phyloP scores from a whole-genome alignment of 2,329 filamentous ascomycete species.

The Venturia aucupariae region DNA sequence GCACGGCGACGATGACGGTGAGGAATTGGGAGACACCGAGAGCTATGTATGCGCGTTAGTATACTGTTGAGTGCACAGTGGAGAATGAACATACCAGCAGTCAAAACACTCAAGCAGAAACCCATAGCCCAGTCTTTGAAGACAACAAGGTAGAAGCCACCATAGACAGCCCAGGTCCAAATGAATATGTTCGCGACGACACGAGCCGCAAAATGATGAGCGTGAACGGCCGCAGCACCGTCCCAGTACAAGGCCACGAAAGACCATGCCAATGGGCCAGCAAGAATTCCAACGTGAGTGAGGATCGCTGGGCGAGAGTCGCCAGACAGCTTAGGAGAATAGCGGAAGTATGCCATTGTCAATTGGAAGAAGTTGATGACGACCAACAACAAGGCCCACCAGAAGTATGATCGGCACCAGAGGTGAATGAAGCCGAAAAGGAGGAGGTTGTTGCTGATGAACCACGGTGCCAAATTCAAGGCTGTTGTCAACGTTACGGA shows the following conservation, averaged over 20 bases:
- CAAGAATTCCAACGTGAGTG: slow-evolving; percentile 67
- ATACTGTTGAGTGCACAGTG: background rate
- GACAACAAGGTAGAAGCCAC: slow-evolving; percentile 61
- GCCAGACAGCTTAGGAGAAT: slow-evolving; percentile 48
- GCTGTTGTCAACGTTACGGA: slow-evolving; percentile 56
- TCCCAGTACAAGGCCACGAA: slow-evolving; percentile 85
- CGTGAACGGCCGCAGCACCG: slow-evolving; percentile 71
- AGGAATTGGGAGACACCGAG: slow-evolving; percentile 72
- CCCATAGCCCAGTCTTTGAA: slow-evolving; percentile 74
- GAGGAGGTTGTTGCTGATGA: slow-evolving; percentile 77
- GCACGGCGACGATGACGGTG: slow-evolving; percentile 63
- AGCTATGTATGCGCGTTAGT: slow-evolving; percentile 29
- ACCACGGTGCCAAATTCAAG: slow-evolving; percentile 71
- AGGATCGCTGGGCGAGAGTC: slow-evolving; percentile 4
- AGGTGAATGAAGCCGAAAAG: slow-evolving; percentile 76
- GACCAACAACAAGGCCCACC: slow-evolving; percentile 65
- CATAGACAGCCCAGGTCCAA: slow-evolving; percentile 72
- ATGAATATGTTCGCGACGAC: slow-evolving; percentile 82
- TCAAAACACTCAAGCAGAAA: slow-evolving; percentile 64
- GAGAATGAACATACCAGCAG: slow-evolving; percentile 44
- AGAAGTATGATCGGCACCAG: slow-evolving; percentile 68
- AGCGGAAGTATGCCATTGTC: slow-evolving; percentile 68
- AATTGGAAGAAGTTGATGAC: slow-evolving; percentile 78
- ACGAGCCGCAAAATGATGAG: slow-evolving; percentile 56
- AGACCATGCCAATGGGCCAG: slow-evolving; percentile 75